phyloP scores from a whole-genome alignment of 768 basidiomycete genomes.

The Amanita pallidorosea region DNA sequence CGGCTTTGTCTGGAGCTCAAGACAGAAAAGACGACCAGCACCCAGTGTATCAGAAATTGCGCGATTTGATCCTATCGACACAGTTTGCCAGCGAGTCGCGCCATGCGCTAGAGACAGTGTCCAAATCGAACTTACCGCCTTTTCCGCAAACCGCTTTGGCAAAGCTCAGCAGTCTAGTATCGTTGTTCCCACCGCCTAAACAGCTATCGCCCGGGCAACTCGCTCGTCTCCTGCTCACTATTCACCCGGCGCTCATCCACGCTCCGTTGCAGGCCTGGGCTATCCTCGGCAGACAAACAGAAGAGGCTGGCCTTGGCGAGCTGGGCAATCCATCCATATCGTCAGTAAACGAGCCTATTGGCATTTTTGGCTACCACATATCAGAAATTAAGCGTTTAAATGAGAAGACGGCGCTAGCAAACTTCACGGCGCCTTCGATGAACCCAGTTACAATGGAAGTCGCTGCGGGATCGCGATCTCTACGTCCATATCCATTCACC shows the following conservation, averaged over 20 bases:
- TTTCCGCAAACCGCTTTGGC: conserved; percentile 56
- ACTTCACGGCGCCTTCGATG: conserved; percentile 23
- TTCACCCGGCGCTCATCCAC: conserved; percentile 49
- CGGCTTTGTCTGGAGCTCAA: conserved; percentile 26
- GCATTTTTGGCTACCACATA: conserved; percentile 43
- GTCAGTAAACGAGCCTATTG: conserved; percentile 29
- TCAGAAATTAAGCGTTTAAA: conserved; percentile 28
- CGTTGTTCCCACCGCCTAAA: conserved; percentile 37
- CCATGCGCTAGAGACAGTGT: conserved; percentile 39
- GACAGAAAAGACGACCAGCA: not conserved
- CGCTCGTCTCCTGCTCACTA: conserved; percentile 38
- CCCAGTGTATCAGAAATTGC: conserved; percentile 31
- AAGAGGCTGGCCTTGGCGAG: conserved; percentile 42
- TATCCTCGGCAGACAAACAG: conserved; percentile 41
- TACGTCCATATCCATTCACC: conserved; percentile 36
- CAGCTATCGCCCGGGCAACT: conserved; percentile 35
- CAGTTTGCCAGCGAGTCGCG: conserved; percentile 54
- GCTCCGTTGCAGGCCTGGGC: conserved; percentile 57
- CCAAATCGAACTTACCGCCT: conserved; percentile 41
- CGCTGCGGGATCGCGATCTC: conserved; percentile 34
- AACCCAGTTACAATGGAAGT: conserved; percentile 25
- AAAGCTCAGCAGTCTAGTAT: conserved; percentile 35
- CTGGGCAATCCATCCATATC: conserved; percentile 36
- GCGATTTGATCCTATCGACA: conserved; percentile 47
- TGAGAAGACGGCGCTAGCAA: conserved; percentile 27